Base-by-base conservation (phyloP, 257 asterid species). In the Solanum etuberosum region DNA sequence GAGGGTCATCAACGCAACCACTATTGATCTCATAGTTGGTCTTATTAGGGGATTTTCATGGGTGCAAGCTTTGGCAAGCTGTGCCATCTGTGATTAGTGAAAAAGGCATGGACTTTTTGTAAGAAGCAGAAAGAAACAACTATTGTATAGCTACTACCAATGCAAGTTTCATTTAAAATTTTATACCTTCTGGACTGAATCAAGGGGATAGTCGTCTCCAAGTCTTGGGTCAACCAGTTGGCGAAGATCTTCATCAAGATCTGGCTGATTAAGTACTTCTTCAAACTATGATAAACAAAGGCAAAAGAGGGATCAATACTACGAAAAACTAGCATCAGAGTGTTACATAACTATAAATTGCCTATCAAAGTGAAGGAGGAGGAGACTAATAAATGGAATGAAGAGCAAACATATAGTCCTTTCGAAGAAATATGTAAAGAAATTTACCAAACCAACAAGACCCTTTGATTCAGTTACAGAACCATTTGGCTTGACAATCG, bases 1-100 rank as follows among this genome's bases (percentile, higher is more conserved):
- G 13, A 95, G 98, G 6, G 98, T 95, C 99, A 96, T 96, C 85
- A 96, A 84, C 0, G 98, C 98, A 18, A 96, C 99, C 9, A 95
- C 99, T 13, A 95, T 93, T 14, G 99, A 96, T 86, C 98, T 90
- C 98, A 95, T 96, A 85, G 93, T 93, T 9, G 98, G 98, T 51
- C 99, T 93, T 16, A 94, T 92, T 87, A 95, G 95, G 85, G 99
- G 97, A 85, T 90, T 94, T 86, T 96, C 98, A 18, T 93, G 96
- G 4, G 98, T 96, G 93, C 99, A 96, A 80, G 93, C 98, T 87
- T 88, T 95, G 7, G 99, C 99, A 43, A 96, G 96, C 90, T 89
- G 96, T 29, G 97, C 95, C 93, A 95, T 88, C 98, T 95, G 91
- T 80, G 72, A 71, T 73, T 14, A 61, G 85, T 18, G 84, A 54